Conservation (phyloP, 306 rosid genomes). For the Glycine latifolia region DNA sequence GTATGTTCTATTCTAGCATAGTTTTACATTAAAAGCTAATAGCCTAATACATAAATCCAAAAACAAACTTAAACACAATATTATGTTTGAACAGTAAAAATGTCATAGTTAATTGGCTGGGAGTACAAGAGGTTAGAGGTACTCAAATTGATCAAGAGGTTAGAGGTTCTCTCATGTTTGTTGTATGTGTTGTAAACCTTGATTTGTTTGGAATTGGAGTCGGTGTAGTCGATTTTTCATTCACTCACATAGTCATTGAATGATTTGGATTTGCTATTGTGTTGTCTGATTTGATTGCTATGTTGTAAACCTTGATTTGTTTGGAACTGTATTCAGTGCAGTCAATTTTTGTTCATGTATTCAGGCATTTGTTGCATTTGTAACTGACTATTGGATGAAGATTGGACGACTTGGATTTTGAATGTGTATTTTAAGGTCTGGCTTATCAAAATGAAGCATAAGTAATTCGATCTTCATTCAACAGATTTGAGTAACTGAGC, state of each 20-base stretch:
- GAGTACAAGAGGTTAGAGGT: neutral
- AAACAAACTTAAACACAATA: no score
- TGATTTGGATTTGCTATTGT: conserved; percentile 9
- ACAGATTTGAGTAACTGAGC: neutral
- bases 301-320: conserved; percentile 27
- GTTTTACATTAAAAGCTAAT: no score
- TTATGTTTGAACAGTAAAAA: no score
- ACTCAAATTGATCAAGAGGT: neutral
- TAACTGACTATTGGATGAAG: neutral
- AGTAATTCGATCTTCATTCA: neutral
- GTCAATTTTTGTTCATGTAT: neutral
- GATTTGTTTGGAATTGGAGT: no score
- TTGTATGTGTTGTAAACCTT: no score
- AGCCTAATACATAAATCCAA: no score
- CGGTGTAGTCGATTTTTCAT: no score
- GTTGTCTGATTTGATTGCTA: conserved; percentile 32
- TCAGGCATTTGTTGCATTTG: neutral
- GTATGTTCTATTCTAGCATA: no score
- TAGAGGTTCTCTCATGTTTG: no score
- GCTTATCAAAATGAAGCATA: neutral
- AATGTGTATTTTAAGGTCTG: neutral
- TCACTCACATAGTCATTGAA: no score
- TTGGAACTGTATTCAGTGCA: neutral
- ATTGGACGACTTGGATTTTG: neutral
- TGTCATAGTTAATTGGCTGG: neutral